Percentiles rank a stretch among this genome's conserved stretches.
phyloP scores from a whole-genome alignment of 2,329 filamentous ascomycete species.

The Fusarium sp. region DNA sequence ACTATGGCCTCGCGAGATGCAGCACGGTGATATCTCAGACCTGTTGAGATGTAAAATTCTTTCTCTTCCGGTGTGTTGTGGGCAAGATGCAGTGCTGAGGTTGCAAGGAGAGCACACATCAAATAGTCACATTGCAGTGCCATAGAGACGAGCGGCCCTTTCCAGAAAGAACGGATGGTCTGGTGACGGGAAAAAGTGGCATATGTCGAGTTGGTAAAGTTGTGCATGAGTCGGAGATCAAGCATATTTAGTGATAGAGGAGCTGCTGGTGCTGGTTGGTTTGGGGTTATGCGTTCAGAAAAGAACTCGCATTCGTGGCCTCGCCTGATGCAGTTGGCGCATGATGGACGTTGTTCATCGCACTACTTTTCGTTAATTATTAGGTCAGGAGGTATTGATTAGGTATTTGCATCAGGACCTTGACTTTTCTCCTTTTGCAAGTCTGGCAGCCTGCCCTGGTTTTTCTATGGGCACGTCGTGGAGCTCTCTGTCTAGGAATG shows the following conservation, averaged over 20 bases:
- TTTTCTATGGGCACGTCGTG: background rate
- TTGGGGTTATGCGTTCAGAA: fast-evolving
- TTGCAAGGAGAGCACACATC: background rate
- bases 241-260: background rate
- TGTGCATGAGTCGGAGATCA: background rate
- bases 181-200: background rate
- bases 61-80: background rate
- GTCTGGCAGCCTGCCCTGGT: background rate
- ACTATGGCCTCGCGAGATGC: background rate
- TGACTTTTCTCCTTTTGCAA: background rate
- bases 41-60: background rate
- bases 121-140: background rate
- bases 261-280: background rate
- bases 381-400: too few species aligned
- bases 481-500: too few species aligned
- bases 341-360: background rate
- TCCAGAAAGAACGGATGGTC: background rate
- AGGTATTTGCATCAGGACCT: too few species aligned
- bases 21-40: background rate
- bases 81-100: background rate
- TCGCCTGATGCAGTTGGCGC: background rate
- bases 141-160: background rate
- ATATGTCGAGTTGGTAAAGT: background rate
- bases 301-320: background rate
- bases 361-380: background rate